Evolutionary conservation across 805 yeast species (phyloP), one percentile per base, ranked within the genome.

Genomic region (Teunomyces tritomae): DNA sequence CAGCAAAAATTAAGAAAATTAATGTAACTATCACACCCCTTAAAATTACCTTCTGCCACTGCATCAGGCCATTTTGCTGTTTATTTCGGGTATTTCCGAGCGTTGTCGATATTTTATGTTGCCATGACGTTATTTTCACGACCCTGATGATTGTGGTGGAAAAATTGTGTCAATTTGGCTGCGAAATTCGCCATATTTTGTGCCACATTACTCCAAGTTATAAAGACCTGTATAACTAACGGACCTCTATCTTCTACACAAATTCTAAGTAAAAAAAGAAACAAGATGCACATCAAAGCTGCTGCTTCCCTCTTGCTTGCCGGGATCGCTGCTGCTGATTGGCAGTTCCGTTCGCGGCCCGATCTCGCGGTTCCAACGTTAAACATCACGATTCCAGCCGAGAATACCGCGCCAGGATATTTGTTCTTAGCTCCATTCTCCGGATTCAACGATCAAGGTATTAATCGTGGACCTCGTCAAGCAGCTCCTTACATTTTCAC

Each of bases 401-500:
- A 46, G 7, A 50, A 52, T 28, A 48, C 59, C 3, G 47, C 60
- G 6, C 58, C 62, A 26, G 73, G 68, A 4, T 66, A 61, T 49
- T 41, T 67, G 28, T 69, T 69, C 46, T 52, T 64, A 4, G 66
- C 71, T 8, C 71, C 73, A 10, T 68, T 62, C 49, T 54, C 60
- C 20, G 61, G 60, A 1, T 46, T 39, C 11, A 44, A 57, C 13
- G 60, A 60, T 13, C 45, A 52, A 27, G 61, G 57, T 11, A 47
- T 65, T 64, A 13, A 14, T 10, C 43, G 27, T 26, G 43, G 43
- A 9, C 43, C 43, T 3, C 53, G 66, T 26, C 72, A 67, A 45
- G 62, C 68, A 11, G 71, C 68, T 33, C 65, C 70, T 8, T 67
- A 70, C 47, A 68, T 70, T 27, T 70, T 58, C 48, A 59, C 59